Evolutionary conservation across 1,284 basidiomycete species (phyloP).

Genomic region (Bjerkandera adusta): DNA sequence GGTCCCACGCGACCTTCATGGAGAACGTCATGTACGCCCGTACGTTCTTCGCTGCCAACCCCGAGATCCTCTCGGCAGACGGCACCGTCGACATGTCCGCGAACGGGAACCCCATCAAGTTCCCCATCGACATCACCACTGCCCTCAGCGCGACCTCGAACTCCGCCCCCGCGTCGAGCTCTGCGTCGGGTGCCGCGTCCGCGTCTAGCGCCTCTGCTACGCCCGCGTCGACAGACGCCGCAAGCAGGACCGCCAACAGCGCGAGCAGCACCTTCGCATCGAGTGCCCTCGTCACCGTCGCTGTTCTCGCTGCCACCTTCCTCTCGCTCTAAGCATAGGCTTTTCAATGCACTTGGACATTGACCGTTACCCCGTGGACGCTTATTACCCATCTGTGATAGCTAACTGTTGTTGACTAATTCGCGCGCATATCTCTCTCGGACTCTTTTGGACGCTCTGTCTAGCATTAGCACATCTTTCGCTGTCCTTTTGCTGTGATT

Average conservation of each 20-base stretch:
- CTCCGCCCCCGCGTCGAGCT: constrained; percentile 25
- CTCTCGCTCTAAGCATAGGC: constrained; percentile 47
- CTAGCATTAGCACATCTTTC: too few relatives aligned
- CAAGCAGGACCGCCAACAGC: constrained; percentile 36
- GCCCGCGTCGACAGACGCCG: constrained; percentile 25
- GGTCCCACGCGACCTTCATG: constrained; percentile 47
- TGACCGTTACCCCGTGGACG: not conserved
- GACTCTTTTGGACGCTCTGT: constrained; percentile 3
- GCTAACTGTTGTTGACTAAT: constrained; percentile 6
- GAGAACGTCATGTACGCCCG: constrained; percentile 64
- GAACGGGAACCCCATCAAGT: constrained; percentile 46
- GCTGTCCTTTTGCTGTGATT: constrained; percentile 19
- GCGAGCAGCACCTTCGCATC: constrained; percentile 50
- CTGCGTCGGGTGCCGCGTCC: constrained; percentile 27
- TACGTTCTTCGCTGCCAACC: constrained; percentile 60
- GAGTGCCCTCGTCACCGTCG: constrained; percentile 44
- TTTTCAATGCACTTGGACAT: not conserved
- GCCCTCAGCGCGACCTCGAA: constrained; percentile 18
- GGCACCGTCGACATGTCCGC: constrained; percentile 52
- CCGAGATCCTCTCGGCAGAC: constrained; percentile 48
- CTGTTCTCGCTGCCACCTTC: constrained; percentile 51
- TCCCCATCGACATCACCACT: constrained; percentile 54
- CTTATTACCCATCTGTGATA: constrained; percentile 14
- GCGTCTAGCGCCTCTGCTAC: constrained; percentile 28
- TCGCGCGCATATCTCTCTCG: constrained; percentile 5